A percentile compares a stretch with the other conserved stretches of the same genome.
Evolutionary conservation across 2,329 filamentous ascomycete species (phyloP).

Genomic region (Fusarium sulawesiense): DNA sequence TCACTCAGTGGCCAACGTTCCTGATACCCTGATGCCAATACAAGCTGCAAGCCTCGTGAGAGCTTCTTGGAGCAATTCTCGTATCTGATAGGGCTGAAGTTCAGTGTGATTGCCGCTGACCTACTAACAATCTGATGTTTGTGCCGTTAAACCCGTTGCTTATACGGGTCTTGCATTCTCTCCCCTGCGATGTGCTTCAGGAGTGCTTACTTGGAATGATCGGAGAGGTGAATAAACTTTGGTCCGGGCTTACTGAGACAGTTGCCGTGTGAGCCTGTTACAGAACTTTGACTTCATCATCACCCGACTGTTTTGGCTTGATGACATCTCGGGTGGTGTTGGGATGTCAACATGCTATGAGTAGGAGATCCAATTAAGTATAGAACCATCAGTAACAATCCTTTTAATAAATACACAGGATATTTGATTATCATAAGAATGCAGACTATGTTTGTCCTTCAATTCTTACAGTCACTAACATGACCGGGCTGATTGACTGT

Average conservation of each 20-base stretch:
- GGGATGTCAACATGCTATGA: neutral
- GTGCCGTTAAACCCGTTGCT: neutral
- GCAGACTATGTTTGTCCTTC: neutral
- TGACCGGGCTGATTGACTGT: neutral
- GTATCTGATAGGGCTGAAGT: neutral
- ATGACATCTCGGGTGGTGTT: neutral
- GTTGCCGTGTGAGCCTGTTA: neutral
- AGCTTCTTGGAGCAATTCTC: neutral
- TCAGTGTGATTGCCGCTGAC: neutral
- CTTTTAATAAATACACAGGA: neutral
- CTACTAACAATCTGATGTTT: neutral
- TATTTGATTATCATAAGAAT: neutral
- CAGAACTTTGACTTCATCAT: neutral
- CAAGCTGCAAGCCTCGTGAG: neutral
- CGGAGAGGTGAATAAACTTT: slow-evolving; percentile 7
- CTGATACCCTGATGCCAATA: neutral
- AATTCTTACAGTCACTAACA: neutral
- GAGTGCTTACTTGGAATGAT: neutral
- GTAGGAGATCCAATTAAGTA: neutral
- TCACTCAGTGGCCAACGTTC: neutral
- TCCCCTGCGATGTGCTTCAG: neutral
- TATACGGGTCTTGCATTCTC: neutral
- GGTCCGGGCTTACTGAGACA: slow-evolving; percentile 9
- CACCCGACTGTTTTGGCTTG: neutral
- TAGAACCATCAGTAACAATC: too few species aligned